Evolutionary conservation across 495 filamentous ascomycete genomes (phyloP), one percentile per base, ranked within the genome.

Genomic region (Neurospora cerealis): DNA sequence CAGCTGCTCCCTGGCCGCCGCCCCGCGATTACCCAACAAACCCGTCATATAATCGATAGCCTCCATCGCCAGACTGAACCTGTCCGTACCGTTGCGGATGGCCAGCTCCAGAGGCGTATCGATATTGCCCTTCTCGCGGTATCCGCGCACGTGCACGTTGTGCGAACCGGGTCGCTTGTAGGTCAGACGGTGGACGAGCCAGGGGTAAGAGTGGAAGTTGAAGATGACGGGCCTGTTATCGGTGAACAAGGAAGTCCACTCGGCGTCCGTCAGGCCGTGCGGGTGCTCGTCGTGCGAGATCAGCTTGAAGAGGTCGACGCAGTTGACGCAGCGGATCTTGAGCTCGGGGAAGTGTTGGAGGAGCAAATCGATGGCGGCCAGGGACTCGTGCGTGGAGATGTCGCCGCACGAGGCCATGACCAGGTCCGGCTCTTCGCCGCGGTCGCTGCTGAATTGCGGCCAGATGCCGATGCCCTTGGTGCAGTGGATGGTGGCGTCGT

Each of bases 121-220:
- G 77, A 93, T 93, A 75, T 93, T 93, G 48, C 91, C 91, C 86
- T 93, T 93, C 85, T 93, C 91, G 77, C 85, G 88, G 83, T 93
- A 93, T 0, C 90, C 91, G 34, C 89, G 83, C n/a, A 93, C 91
- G 76, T 91, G 90, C 70, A 92, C 78, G 79, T 91, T 89, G 41
- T 54, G n/a, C 71, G 85, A 86, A 17, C 89, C 90, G 0, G 87
- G 87, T 0, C 90, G 88, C 83, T 90, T 90, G 82, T 92, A 92
- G 1, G 89, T 89, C 72, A 93, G 79, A 36, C 91, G 85, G 82
- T 93, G 90, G 46, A 93, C 87, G 75, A 93, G 85, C 90, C 89
- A 93, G 2, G 91, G 91, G 81, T 93, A 92, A 21, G 87, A 89
- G 83, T 93, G 91, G 88, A 92, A 93, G 84, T 92, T 92, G 87